Conservation (phyloP, 768 basidiomycete genomes). For the Mycena vulgaris region DNA sequence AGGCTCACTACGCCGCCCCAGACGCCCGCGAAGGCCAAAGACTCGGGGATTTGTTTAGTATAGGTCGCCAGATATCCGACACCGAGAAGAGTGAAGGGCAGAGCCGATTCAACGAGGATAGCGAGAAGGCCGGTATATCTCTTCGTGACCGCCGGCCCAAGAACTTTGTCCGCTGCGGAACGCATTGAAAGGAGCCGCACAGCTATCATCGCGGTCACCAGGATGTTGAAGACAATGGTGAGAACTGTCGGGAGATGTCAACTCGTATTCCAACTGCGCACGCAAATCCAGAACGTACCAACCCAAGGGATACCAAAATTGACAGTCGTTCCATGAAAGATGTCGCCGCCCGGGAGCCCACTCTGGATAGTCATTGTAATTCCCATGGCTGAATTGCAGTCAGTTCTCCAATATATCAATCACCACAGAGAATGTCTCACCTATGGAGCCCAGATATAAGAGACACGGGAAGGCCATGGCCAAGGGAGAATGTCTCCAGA, state of each 20-base stretch:
- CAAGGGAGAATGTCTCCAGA: slow-evolving; percentile 41
- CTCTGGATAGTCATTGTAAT: slow-evolving; percentile 47
- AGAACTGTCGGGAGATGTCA: slow-evolving; percentile 39
- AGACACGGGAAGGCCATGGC: slow-evolving; percentile 36
- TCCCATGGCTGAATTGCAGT: slow-evolving; percentile 21
- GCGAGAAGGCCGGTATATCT: slow-evolving; percentile 49
- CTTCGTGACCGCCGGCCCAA: slow-evolving; percentile 40
- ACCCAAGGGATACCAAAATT: slow-evolving; percentile 49
- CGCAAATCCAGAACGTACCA: slow-evolving; percentile 19
- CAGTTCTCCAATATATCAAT: not conserved
- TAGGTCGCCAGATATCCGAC: slow-evolving; percentile 50
- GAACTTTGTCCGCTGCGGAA: slow-evolving; percentile 27
- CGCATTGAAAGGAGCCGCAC: slow-evolving; percentile 45
- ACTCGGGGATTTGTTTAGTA: slow-evolving; percentile 47
- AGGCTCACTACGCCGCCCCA: slow-evolving; percentile 26
- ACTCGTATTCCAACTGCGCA: slow-evolving; percentile 24
- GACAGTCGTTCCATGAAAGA: slow-evolving; percentile 42
- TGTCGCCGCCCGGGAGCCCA: slow-evolving; percentile 40
- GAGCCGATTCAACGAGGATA: slow-evolving; percentile 50
- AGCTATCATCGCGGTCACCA: slow-evolving; percentile 51
- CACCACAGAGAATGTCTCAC: slow-evolving; percentile 13
- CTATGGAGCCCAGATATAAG: slow-evolving; percentile 34
- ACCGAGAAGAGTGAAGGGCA: slow-evolving; percentile 49
- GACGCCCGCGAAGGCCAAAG: slow-evolving; percentile 36
- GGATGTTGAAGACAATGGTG: slow-evolving; percentile 48